Base-by-base conservation (phyloP, 2,329 filamentous ascomycete genomes). In the Cercospora sojina region DNA sequence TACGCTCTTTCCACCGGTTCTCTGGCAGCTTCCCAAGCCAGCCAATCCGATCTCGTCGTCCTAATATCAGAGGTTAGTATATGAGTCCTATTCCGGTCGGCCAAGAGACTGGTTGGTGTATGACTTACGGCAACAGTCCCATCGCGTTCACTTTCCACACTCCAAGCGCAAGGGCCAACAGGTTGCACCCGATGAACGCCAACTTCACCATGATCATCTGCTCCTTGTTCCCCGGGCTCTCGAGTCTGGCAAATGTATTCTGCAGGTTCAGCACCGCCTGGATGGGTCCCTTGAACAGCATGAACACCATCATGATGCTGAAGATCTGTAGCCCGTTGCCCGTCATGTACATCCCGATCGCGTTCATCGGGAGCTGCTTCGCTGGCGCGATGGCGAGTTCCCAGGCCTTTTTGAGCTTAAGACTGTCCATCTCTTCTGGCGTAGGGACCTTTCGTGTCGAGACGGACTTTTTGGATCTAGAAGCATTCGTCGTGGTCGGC, bases 261-360 rank as follows among this genome's bases (percentile, higher is more conserved):
- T 95, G 93, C 57, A 94, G 94, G 72, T 84, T 87, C 67, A 96
- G 81, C 55, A 98, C 82, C 35, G 93, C 95, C 79, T 92, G 87
- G 67, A 99, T 86, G 9, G 95, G 95, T 72, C 91, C 96, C 84
- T 98, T 98, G 86, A 99, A 99, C 55, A 96, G 89, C 91, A 97
- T 98, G 75, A 94, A 93, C 18, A 98, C 94, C 93, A 98, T 99
- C 92, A 98, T 98, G 81, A 99, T 98, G 80, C 91, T 96, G 84
- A 99, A 99, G 72, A 99, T 98, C 79, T 99, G 95, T 56, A 99
- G 87, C 68, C 92, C 93, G 82, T 98, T 99, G 75, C 95, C 95
- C 32, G 94, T 96, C 95, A 99, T 99, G 86, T 99, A 99, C 93
- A 98, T 98, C 89, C 97, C 97, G 79, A 99, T 94, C 70, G 90